Percentiles rank a stretch among this genome's conserved stretches.
phyloP scores from a whole-genome alignment of 202 grass and related monocot species.

The Dendrocalamus latiflorus region DNA sequence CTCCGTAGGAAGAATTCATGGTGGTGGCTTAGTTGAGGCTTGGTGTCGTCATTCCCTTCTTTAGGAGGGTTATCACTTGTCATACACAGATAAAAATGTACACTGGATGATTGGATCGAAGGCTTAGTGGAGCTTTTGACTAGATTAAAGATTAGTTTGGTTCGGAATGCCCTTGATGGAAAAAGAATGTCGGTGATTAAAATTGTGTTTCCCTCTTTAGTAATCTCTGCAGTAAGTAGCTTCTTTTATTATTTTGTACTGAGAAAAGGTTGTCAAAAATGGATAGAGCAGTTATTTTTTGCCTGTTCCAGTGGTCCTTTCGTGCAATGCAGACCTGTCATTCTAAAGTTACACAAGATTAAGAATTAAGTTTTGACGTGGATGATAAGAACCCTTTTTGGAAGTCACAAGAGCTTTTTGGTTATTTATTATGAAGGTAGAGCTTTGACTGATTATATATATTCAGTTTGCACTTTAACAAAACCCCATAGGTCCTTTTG shows the following conservation, averaged over 20 bases:
- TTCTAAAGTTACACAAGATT: conserved; percentile 11
- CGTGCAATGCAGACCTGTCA: not conserved
- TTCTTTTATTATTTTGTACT: not conserved
- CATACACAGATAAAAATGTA: not conserved
- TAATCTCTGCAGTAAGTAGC: not conserved
- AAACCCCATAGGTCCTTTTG: not conserved
- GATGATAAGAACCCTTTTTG: conserved; percentile 1
- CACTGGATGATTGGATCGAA: not conserved
- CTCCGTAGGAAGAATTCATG: conserved; percentile 2
- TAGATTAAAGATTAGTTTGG: not conserved
- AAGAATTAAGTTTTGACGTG: not conserved
- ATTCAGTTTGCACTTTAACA: conserved; percentile 14
- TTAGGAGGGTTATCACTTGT: not conserved
- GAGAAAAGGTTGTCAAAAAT: not conserved
- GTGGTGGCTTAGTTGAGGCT: not conserved
- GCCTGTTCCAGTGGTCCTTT: not conserved
- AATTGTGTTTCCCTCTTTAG: not conserved
- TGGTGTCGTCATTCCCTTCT: not conserved
- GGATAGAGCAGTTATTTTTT: not conserved
- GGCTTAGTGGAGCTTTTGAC: not conserved
- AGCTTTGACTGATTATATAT: conserved; percentile 5
- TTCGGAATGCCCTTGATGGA: not conserved
- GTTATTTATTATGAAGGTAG: not conserved
- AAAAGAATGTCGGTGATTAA: not conserved
- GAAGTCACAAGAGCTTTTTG: not conserved